Percentiles rank a stretch among this genome's conserved stretches.
Evolutionary conservation across 257 asterid genomes (phyloP).

Genomic region (Nemophila menziesii): DNA sequence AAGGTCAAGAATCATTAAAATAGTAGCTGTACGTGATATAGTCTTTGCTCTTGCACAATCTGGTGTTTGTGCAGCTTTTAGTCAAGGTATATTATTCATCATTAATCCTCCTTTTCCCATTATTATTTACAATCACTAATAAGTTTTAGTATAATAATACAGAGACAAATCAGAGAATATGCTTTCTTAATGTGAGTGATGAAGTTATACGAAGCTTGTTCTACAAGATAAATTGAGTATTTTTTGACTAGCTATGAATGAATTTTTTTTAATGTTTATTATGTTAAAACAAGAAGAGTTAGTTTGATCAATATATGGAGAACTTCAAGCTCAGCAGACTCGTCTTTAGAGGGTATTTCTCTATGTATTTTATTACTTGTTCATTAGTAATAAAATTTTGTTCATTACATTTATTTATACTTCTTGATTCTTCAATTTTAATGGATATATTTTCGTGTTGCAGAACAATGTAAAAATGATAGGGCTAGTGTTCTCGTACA

Average conservation of each 20-base stretch:
- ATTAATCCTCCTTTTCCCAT: background rate
- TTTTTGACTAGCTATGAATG: too few species aligned
- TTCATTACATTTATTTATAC: background rate
- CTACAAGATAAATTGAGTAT: slow-evolving; percentile 94
- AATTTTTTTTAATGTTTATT: too few species aligned
- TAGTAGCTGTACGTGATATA: slow-evolving; percentile 94
- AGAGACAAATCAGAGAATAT: slow-evolving; percentile 87
- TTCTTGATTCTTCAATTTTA: too few species aligned
- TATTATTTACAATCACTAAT: slow-evolving; percentile 10
- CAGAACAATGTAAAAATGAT: slow-evolving; percentile 82
- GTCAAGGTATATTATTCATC: slow-evolving; percentile 53
- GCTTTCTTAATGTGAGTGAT: slow-evolving; percentile 89
- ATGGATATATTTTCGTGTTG: slow-evolving; percentile 8
- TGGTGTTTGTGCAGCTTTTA: slow-evolving; percentile 96
- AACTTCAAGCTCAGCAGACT: too few species aligned
- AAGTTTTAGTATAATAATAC: too few species aligned
- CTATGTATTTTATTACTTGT: too few species aligned
- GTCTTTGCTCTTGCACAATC: slow-evolving; percentile 98
- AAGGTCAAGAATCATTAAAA: slow-evolving; percentile 84
- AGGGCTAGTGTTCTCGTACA: slow-evolving; percentile 92
- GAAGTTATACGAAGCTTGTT: slow-evolving; percentile 98
- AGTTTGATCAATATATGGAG: too few species aligned
- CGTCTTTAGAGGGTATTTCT: too few species aligned
- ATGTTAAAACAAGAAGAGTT: too few species aligned
- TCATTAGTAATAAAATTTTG: too few species aligned